Percentiles rank a stretch among this genome's conserved stretches.
Conservation (phyloP, 371 early-diverging fungal species). For the Actinomucor elegans region DNA sequence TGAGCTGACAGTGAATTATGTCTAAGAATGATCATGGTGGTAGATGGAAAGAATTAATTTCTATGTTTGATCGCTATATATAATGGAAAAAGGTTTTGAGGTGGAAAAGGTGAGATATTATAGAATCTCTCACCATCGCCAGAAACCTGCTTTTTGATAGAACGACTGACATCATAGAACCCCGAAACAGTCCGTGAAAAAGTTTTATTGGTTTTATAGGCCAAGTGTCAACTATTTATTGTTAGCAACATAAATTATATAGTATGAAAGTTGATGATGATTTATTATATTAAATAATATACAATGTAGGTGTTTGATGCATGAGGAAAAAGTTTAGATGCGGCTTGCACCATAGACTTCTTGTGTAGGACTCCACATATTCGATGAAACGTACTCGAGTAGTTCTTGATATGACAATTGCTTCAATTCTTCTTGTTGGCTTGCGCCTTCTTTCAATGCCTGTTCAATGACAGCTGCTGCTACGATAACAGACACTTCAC, state of each 20-base stretch:
- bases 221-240: neutral
- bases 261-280: neutral
- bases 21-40: slow-evolving; percentile 22
- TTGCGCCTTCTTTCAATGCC: slow-evolving; percentile 60
- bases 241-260: neutral
- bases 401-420: slow-evolving; percentile 9
- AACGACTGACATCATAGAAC: slow-evolving; percentile 4
- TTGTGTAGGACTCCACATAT: slow-evolving; percentile 15
- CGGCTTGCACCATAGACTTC: slow-evolving; percentile 2
- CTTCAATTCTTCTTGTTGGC: slow-evolving; percentile 7
- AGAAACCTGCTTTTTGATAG: too few relatives aligned
- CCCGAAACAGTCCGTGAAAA: neutral
- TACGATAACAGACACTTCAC: slow-evolving; percentile 73
- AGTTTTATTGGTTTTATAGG: neutral
- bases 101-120: too few relatives aligned
- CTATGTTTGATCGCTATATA: neutral
- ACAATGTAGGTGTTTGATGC: too few relatives aligned
- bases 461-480: slow-evolving; percentile 74
- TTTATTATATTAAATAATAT: too few relatives aligned
- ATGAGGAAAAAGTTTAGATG: slow-evolving; percentile 1
- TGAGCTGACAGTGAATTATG: slow-evolving; percentile 11
- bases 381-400: slow-evolving; percentile 3
- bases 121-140: too few relatives aligned
- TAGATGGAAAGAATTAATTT: neutral
- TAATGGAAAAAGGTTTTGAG: neutral